A percentile compares a stretch with the other conserved stretches of the same genome.
Conservation (phyloP, 768 basidiomycete species). For the Tricholoma sp. region DNA sequence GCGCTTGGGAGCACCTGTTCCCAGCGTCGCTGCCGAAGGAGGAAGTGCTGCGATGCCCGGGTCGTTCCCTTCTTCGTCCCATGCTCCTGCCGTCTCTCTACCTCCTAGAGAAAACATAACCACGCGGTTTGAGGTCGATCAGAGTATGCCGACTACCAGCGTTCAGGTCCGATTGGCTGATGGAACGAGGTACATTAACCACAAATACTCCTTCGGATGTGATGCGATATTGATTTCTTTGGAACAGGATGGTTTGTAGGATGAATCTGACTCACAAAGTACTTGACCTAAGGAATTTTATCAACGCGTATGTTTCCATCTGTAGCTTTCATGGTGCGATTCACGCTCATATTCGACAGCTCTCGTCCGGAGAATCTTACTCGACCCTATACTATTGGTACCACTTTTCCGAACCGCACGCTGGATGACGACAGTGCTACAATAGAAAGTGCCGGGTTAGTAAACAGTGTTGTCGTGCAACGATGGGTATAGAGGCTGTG, state of each 20-base stretch:
- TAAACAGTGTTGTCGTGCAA: slow-evolving; percentile 84
- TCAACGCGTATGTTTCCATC: slow-evolving; percentile 70
- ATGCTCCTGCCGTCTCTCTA: slow-evolving; percentile 17
- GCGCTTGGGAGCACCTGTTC: slow-evolving; percentile 76
- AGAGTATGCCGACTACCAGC: slow-evolving; percentile 75
- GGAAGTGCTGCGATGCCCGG: slow-evolving; percentile 48
- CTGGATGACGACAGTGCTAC: slow-evolving; percentile 63
- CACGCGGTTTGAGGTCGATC: slow-evolving; percentile 78
- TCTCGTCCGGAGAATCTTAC: slow-evolving; percentile 62
- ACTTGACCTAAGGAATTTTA: slow-evolving; percentile 76
- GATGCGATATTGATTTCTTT: not conserved
- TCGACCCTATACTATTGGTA: slow-evolving; percentile 72
- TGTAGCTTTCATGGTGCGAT: not conserved
- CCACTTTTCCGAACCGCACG: slow-evolving; percentile 80
- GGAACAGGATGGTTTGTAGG: slow-evolving; percentile 63
- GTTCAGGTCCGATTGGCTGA: slow-evolving; percentile 89
- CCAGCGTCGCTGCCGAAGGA: slow-evolving; percentile 23
- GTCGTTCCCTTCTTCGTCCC: slow-evolving; percentile 40
- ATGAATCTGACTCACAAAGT: slow-evolving; percentile 93
- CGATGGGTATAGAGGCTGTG: slow-evolving; percentile 50
- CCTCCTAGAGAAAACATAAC: slow-evolving; percentile 29
- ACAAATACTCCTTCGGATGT: not conserved
- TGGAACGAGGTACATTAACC: slow-evolving; percentile 63
- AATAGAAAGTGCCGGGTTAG: slow-evolving; percentile 65
- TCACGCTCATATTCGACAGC: slow-evolving; percentile 28